A percentile compares a stretch with the other conserved stretches of the same genome.
phyloP scores from a whole-genome alignment of 1,139 yeast genomes.

The Debaryomyces fabryi region DNA sequence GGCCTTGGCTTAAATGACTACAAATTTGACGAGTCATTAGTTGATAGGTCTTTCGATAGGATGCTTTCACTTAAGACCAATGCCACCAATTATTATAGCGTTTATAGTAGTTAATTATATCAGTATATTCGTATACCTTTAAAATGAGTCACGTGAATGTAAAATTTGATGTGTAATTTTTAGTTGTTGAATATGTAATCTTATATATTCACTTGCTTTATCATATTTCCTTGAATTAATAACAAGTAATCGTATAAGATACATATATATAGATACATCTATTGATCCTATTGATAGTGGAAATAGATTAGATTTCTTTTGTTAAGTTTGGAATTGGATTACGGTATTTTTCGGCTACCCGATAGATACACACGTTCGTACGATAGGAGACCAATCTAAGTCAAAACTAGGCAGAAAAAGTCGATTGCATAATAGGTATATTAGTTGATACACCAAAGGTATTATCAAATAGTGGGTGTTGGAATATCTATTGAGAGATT shows the following conservation, averaged over 20 bases:
- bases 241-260: neutral
- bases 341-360: neutral
- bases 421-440: neutral
- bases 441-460: neutral
- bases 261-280: constrained; percentile 1
- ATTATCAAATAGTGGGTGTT: neutral
- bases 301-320: neutral
- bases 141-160: neutral
- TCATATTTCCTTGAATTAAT: neutral
- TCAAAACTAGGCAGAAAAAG: neutral
- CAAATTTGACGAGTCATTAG: neutral
- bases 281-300: constrained; percentile 3
- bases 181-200: constrained; percentile 1
- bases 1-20: neutral
- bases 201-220: constrained; percentile 2
- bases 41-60: neutral
- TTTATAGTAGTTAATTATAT: constrained; percentile 4
- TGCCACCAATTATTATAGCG: constrained; percentile 6
- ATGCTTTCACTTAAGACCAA: constrained; percentile 4
- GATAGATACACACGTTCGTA: constrained; percentile 1
- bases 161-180: constrained; percentile 7
- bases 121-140: neutral
- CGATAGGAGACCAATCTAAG: neutral
- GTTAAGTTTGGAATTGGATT: neutral
- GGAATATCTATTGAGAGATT: neutral